Percentiles rank a stretch among this genome's conserved stretches.
phyloP scores from a whole-genome alignment of 2,329 filamentous ascomycete genomes.

The Calonectria fujianensis region DNA sequence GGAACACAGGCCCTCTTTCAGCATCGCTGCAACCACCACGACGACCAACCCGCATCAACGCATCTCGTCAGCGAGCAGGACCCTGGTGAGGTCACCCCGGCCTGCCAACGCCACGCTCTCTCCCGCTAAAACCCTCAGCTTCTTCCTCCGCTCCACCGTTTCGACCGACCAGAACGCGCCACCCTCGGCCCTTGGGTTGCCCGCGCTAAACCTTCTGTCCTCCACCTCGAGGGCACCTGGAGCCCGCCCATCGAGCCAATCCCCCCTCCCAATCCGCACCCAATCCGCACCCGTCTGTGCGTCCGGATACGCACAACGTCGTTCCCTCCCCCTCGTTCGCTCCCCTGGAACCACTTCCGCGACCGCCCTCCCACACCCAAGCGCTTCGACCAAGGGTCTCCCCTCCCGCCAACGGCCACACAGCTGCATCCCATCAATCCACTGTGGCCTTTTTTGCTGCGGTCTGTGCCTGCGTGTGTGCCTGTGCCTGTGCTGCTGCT shows the following conservation, averaged over 20 bases:
- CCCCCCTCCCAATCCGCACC: constrained; percentile 25
- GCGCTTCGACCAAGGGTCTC: constrained; percentile 35
- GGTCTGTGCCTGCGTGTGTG: constrained; percentile 13
- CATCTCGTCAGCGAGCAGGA: constrained; percentile 7
- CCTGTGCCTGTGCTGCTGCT: constrained; percentile 21
- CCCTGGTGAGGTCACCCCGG: constrained; percentile 19
- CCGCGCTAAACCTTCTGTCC: constrained; percentile 30
- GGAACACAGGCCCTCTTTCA: constrained; percentile 6
- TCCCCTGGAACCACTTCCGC: constrained; percentile 29
- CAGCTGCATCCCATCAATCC: constrained; percentile 25
- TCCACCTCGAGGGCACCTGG: not conserved
- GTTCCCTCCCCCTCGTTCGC: constrained; percentile 25
- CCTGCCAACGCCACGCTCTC: constrained; percentile 16
- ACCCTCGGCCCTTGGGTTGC: constrained; percentile 20
- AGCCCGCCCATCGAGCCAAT: constrained; percentile 1
- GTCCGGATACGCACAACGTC: constrained; percentile 30
- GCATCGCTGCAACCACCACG: constrained; percentile 6
- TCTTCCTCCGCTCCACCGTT: constrained; percentile 40
- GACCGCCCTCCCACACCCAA: constrained; percentile 27
- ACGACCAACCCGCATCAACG: constrained; percentile 7
- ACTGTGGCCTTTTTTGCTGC: constrained; percentile 25
- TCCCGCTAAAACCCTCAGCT: constrained; percentile 25
- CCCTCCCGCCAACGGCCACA: constrained; percentile 22
- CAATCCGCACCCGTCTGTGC: constrained; percentile 39
- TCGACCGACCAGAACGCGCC: constrained; percentile 37